These are phyloP conservation scores for Monascus ruber DNA, from an alignment of 2,329 filamentous ascomycete species.

Conservation along the genomic window DNA sequence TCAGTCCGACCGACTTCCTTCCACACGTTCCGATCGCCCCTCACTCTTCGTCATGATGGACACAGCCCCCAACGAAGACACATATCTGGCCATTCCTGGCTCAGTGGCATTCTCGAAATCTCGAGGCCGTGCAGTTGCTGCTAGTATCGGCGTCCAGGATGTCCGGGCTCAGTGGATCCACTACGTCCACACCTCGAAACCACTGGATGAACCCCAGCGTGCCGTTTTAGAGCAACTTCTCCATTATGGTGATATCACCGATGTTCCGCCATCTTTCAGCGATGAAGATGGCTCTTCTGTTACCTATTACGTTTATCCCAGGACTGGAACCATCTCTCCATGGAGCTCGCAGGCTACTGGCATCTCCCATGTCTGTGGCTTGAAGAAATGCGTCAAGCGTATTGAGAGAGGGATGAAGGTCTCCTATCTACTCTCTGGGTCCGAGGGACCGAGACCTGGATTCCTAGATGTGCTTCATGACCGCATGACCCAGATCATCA, in stretches of 20 bases:
- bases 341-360: constrained; percentile 96
- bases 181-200: constrained; percentile 51
- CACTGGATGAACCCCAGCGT: constrained; percentile 37
- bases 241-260: constrained; percentile 48
- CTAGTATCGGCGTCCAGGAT: constrained; percentile 31
- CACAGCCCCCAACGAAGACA: constrained; percentile 14
- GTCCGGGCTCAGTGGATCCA: constrained; percentile 44
- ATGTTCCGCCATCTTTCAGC: constrained; percentile 31
- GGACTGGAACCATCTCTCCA: constrained; percentile 74
- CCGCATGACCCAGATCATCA: constrained; percentile 86
- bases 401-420: constrained; percentile 81
- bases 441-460: constrained; percentile 45
- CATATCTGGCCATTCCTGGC: constrained; percentile 28
- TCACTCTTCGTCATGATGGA: constrained; percentile 18
- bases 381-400: constrained; percentile 59
- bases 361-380: constrained; percentile 82
- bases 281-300: constrained; percentile 40
- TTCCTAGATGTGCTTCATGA: constrained; percentile 64
- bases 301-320: constrained; percentile 64
- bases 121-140: constrained; percentile 31
- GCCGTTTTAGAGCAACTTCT: constrained; percentile 48
- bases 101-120: constrained; percentile 36
- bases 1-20: neutral
- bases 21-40: neutral
- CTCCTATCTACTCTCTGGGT: constrained; percentile 48